Evolutionary conservation across 352 stramenopile genomes (phyloP).

Genomic region (Phytophthora foliorum): DNA sequence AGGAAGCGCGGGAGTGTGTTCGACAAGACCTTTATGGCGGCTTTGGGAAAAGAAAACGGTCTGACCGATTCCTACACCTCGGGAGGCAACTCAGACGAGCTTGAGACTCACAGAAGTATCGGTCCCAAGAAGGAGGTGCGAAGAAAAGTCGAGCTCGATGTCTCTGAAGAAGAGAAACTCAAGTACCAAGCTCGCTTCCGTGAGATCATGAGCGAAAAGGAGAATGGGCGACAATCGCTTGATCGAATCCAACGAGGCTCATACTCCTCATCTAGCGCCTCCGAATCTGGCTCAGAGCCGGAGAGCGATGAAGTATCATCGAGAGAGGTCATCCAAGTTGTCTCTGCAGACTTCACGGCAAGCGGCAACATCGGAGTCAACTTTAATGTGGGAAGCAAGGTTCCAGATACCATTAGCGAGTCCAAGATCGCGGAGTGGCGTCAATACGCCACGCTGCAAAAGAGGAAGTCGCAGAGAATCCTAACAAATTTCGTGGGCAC

Average conservation of each 20-base stretch:
- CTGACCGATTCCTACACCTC: slow-evolving; percentile 32
- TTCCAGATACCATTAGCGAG: slow-evolving; percentile 28
- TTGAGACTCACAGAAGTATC: slow-evolving; percentile 35
- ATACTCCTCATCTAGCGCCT: slow-evolving; percentile 13
- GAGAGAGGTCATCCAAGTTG: slow-evolving; percentile 22
- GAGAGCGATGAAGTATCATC: slow-evolving; percentile 32
- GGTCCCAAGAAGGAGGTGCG: slow-evolving; percentile 30
- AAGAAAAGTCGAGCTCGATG: slow-evolving; percentile 35
- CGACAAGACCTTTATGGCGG: slow-evolving; percentile 48
- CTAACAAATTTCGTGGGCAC: slow-evolving; percentile 27
- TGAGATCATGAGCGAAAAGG: slow-evolving; percentile 36
- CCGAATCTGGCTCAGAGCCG: slow-evolving; percentile 5
- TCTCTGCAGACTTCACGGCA: slow-evolving; percentile 34
- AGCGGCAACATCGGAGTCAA: slow-evolving; percentile 40
- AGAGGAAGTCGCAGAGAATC: slow-evolving; percentile 32
- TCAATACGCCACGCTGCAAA: slow-evolving; percentile 36
- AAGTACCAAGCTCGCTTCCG: slow-evolving; percentile 35
- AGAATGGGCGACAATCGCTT: slow-evolving; percentile 21
- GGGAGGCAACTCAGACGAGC: slow-evolving; percentile 28
- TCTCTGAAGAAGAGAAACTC: slow-evolving; percentile 37
- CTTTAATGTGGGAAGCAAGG: slow-evolving; percentile 32
- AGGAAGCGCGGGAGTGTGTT: slow-evolving; percentile 49
- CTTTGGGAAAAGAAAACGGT: slow-evolving; percentile 42
- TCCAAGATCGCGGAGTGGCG: slow-evolving; percentile 34
- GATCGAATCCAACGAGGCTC: slow-evolving; percentile 30